A percentile compares a stretch with the other conserved stretches of the same genome.
These are phyloP conservation scores for Dendrobium huoshanense DNA, from an alignment of 106 monocot species.

Conservation along the genomic window DNA sequence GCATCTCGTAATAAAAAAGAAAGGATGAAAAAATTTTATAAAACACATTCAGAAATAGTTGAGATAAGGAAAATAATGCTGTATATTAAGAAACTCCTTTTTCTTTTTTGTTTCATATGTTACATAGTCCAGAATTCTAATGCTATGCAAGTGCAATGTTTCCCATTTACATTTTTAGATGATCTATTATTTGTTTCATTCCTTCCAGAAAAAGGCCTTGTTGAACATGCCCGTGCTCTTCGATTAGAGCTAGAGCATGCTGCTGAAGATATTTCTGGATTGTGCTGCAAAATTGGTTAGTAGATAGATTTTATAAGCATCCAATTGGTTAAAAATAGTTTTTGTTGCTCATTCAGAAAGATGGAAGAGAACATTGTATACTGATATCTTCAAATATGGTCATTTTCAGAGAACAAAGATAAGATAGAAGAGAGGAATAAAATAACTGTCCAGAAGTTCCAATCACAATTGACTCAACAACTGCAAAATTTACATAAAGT, in stretches of 20 bases:
- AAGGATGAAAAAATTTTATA: no score
- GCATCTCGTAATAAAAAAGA: no score
- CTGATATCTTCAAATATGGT: not conserved
- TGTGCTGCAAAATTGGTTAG: slow-evolving; percentile 79
- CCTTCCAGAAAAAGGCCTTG: slow-evolving; percentile 52
- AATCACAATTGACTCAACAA: slow-evolving; percentile 42
- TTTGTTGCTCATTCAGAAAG: not conserved
- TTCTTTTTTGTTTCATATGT: no score
- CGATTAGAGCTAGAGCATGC: slow-evolving; percentile 60
- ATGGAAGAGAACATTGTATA: not conserved
- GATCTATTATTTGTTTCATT: not conserved
- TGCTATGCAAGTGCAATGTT: not conserved
- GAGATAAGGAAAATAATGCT: no score
- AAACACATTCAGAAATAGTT: no score
- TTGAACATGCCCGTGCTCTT: slow-evolving; percentile 49
- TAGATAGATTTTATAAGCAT: not conserved
- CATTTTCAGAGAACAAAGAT: slow-evolving; percentile 58
- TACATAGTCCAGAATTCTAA: no score
- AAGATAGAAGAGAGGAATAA: slow-evolving; percentile 61
- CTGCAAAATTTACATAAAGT: slow-evolving; percentile 48
- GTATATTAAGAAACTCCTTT: no score
- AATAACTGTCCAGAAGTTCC: slow-evolving; percentile 43
- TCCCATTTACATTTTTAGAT: not conserved
- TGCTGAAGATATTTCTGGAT: slow-evolving; percentile 55
- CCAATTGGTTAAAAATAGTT: not conserved